phyloP scores from a whole-genome alignment of 1,284 basidiomycete genomes.

The Naganishia sp. region DNA sequence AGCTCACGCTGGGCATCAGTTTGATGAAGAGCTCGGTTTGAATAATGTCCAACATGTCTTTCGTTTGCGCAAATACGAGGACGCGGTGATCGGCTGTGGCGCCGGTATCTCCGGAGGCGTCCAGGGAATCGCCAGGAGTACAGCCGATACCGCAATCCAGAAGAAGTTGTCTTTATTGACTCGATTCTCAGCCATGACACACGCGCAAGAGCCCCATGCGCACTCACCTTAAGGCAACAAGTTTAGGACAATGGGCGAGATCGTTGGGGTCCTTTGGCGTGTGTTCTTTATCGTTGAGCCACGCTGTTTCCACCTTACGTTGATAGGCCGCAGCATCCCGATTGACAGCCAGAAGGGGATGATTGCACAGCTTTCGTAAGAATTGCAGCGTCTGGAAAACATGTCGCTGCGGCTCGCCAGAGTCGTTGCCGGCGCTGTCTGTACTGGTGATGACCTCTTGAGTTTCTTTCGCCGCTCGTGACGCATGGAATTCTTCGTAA shows the following conservation, averaged over 20 bases:
- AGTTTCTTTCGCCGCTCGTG: slow-evolving; percentile 67
- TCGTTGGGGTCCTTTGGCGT: slow-evolving; percentile 62
- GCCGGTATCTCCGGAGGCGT: slow-evolving; percentile 41
- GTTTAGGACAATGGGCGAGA: slow-evolving; percentile 88
- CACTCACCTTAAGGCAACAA: slow-evolving; percentile 69
- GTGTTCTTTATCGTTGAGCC: slow-evolving; percentile 44
- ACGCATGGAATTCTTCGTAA: slow-evolving; percentile 89
- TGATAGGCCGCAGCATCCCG: slow-evolving; percentile 64
- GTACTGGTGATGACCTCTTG: slow-evolving; percentile 62
- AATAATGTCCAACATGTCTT: slow-evolving; percentile 98
- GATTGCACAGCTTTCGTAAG: slow-evolving; percentile 95
- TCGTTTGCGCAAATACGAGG: slow-evolving; percentile 98
- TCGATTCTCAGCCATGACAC: slow-evolving; percentile 2
- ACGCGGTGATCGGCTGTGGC: slow-evolving; percentile 91
- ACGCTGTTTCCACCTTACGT: slow-evolving; percentile 64
- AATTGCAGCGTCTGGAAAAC: slow-evolving; percentile 97
- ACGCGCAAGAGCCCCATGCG: background rate
- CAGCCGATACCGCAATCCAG: slow-evolving; percentile 90
- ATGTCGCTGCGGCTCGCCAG: slow-evolving; percentile 66
- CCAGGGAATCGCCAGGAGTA: slow-evolving; percentile 51
- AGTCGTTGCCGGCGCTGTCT: slow-evolving; percentile 50
- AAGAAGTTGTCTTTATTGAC: slow-evolving; percentile 73
- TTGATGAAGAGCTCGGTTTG: slow-evolving; percentile 88
- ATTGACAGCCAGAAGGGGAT: slow-evolving; percentile 86
- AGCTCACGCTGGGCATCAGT: slow-evolving; percentile 92